Evolutionary conservation across 768 basidiomycete species (phyloP).

Genomic region (Pisolithus microcarpus): DNA sequence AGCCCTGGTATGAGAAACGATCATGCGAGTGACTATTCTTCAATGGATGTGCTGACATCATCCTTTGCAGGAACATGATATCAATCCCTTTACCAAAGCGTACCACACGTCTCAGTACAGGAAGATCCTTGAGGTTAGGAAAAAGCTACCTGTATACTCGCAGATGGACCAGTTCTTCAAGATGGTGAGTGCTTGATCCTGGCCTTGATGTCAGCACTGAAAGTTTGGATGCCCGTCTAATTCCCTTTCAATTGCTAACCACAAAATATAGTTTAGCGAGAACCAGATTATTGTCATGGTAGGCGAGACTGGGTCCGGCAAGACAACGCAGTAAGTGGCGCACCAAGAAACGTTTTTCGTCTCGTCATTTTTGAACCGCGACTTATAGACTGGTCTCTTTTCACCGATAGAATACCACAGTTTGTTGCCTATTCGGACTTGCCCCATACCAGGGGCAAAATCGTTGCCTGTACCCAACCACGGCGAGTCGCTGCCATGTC

Average conservation of each 20-base stretch:
- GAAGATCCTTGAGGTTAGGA: conserved; percentile 79
- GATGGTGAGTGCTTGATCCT: conserved; percentile 53
- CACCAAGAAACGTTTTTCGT: conserved; percentile 12
- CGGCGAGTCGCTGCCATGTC: conserved; percentile 96
- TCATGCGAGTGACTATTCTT: not conserved
- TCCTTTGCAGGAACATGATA: conserved; percentile 53
- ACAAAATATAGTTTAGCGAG: conserved; percentile 16
- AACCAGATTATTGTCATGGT: conserved; percentile 87
- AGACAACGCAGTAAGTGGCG: conserved; percentile 81
- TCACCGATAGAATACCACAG: conserved; percentile 76
- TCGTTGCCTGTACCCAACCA: conserved; percentile 96
- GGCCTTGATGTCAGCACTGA: not conserved
- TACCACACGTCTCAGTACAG: conserved; percentile 75
- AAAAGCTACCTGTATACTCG: conserved; percentile 83
- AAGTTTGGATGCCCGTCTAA: not conserved
- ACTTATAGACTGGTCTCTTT: conserved; percentile 25
- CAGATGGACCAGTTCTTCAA: conserved; percentile 92
- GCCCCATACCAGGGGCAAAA: conserved; percentile 81
- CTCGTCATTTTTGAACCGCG: conserved; percentile 12
- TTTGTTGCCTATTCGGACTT: conserved; percentile 92
- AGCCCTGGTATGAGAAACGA: conserved; percentile 52
- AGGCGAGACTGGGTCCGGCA: conserved; percentile 93
- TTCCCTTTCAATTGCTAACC: not conserved
- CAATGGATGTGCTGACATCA: not conserved
- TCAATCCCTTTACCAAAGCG: conserved; percentile 84